Evolutionary conservation across 768 basidiomycete genomes (phyloP), one percentile per base, ranked within the genome.

Genomic region (Amanita molliuscula): DNA sequence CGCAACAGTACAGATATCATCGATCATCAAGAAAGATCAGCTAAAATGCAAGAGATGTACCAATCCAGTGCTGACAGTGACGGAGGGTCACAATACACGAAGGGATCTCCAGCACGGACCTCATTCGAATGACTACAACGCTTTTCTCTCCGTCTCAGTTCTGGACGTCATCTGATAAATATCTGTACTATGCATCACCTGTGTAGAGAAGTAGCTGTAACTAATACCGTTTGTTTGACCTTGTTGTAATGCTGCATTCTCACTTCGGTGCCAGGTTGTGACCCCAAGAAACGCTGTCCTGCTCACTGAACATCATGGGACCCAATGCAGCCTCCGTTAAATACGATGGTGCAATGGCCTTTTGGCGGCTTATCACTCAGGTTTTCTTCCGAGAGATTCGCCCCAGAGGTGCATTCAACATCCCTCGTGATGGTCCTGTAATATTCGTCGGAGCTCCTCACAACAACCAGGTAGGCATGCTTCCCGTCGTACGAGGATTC

Each of bases 371-470:
- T 2, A 76, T 95, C 51, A 90, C 88, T 55, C 88, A 88, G 67
- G 82, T 98, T 57, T 98, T 98, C 76, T 98, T 98, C 72, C 75
- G 95, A 56, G 95, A 98, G 69, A 84, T 97, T 59, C 77, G 95
- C 52, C 89, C 93, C 3, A 75, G 95, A 65, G 90, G 95, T 45
- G 88, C 93, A 29, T 97, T 88, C 76, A 89, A 96, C 63, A 89
- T 98, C 52, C 95, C 95, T 21, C 76, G 75, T 51, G 78, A 88
- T 51, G 95, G 92, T 0, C 88, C 95, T 2, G 79, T 95, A 48
- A 89, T 98, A 55, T 93, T 96, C 64, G 91, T 91, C 44, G 91
- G 78, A 37, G 94, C 89, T 8, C 93, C 93, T 36, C 93, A 97
- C 65, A 81, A 83, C 60, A 96, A 96, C 64, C 90, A 93, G 69